phyloP scores from a whole-genome alignment of 73 alveolate genomes.

The Blepharisma stoltei region DNA sequence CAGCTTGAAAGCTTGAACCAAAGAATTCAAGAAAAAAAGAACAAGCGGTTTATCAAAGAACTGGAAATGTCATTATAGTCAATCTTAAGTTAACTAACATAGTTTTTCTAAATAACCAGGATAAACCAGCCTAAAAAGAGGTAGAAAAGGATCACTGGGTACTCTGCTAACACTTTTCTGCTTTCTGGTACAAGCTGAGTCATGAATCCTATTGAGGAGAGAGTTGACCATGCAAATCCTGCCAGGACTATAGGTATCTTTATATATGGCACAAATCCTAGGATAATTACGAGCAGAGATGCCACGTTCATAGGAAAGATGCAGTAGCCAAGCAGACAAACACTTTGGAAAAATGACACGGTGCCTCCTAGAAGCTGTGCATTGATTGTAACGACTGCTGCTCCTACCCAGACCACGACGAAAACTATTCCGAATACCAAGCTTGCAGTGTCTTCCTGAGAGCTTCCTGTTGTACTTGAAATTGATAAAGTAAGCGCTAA shows the following conservation, averaged over 20 bases:
- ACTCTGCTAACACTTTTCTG: constrained; percentile 84
- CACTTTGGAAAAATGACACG: constrained; percentile 83
- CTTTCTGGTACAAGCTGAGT: constrained; percentile 77
- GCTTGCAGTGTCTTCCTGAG: constrained; percentile 32
- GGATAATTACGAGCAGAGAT: constrained; percentile 65
- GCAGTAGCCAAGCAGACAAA: constrained; percentile 96
- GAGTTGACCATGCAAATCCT: constrained; percentile 74
- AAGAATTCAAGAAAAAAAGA: too few relatives aligned
- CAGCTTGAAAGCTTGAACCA: too few relatives aligned
- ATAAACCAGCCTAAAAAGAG: constrained; percentile 94
- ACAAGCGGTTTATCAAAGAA: too few relatives aligned
- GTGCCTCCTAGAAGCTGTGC: constrained; percentile 91
- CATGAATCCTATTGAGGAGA: constrained; percentile 84
- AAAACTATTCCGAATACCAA: constrained; percentile 79
- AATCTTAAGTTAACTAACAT: too few relatives aligned
- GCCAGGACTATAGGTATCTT: constrained; percentile 51
- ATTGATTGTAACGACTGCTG: constrained; percentile 86
- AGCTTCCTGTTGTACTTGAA: constrained; percentile 12
- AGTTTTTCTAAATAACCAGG: constrained; percentile 34
- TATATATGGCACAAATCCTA: constrained; percentile 41
- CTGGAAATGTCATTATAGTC: too few relatives aligned
- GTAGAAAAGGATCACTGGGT: constrained; percentile 94
- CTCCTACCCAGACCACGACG: constrained; percentile 94
- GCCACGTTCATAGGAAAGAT: constrained; percentile 92
- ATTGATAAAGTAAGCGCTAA: constrained; percentile 57